Percentiles rank a stretch among this genome's conserved stretches.
These are phyloP conservation scores for Exobasidium cylindrosporum DNA, from an alignment of 1,284 basidiomycete genomes.

Conservation along the genomic window DNA sequence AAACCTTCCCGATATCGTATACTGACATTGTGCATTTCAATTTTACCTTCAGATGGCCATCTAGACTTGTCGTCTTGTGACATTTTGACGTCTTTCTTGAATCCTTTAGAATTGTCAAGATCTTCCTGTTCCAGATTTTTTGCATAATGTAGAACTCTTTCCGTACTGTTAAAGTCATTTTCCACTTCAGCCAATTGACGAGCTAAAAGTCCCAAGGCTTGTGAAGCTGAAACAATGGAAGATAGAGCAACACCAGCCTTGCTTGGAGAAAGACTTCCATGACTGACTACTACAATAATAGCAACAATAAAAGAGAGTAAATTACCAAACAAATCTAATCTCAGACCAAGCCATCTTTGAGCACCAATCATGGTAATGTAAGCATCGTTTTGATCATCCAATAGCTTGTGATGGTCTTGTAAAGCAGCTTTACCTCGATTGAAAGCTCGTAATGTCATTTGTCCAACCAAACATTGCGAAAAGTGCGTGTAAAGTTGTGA, in stretches of 20 bases:
- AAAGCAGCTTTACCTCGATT: conserved; percentile 18
- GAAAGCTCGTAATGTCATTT: conserved; percentile 23
- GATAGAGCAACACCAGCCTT: conserved; percentile 74
- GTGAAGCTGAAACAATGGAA: conserved; percentile 64
- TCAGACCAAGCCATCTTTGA: conserved; percentile 59
- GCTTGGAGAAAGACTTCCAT: conserved; percentile 72
- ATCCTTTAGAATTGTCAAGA: not conserved
- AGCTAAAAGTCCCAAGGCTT: conserved; percentile 76
- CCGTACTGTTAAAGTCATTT: conserved; percentile 74
- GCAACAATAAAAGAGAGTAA: conserved; percentile 66
- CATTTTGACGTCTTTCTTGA: not conserved
- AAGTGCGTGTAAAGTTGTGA: conserved; percentile 28
- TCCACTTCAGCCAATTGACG: conserved; percentile 61
- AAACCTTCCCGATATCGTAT: conserved; percentile 60
- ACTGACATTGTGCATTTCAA: conserved; percentile 58
- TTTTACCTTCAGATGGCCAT: conserved; percentile 59
- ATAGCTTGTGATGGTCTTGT: conserved; percentile 18
- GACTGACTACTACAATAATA: conserved; percentile 71
- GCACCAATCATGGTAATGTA: conserved; percentile 26
- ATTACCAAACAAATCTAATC: conserved; percentile 78
- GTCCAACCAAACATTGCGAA: conserved; percentile 23
- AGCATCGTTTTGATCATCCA: conserved; percentile 26
- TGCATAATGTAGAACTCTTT: conserved; percentile 69
- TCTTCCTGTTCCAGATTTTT: conserved; percentile 48
- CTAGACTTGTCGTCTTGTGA: not conserved